Evolutionary conservation across 2,329 filamentous ascomycete genomes (phyloP), one percentile per base, ranked within the genome.

Genomic region (Pseudopithomyces chartarum): DNA sequence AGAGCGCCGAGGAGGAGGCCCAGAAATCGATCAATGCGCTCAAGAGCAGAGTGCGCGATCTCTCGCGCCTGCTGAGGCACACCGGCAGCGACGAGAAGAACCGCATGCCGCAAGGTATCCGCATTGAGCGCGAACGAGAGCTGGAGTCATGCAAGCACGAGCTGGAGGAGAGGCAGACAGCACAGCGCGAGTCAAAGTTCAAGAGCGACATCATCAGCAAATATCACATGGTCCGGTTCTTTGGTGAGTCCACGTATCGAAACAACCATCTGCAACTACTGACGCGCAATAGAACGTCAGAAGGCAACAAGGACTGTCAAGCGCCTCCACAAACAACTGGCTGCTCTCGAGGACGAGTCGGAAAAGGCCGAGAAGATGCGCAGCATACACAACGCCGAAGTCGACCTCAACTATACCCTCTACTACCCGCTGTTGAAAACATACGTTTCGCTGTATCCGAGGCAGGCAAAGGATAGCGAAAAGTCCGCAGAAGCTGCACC

Each of bases 141-240:
- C 78, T 94, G 60, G 83, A 83, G 45, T 83, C 87, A 4, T 88
- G 87, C 67, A 82, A 86, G 73, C 80, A 85, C 61, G 88, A 90
- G 67, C 80, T 93, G 56, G 80, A 57, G 22, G 71, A 74, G 59
- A 74, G 73, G 63, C 55, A 60, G 15, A 59, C 57, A 36, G 62
- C 76, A 4, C 81, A 84, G 60, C 81, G 84, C 46, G 79, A 84
- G 57, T 81, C 82, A 56, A 85, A 87, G 66, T 87, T 86, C 76
- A 82, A 82, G 69, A 83, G 86, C 63, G 82, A 86, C 57, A 91
- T 93, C 85, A 92, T 93, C 60, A 81, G 81, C 49, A 90, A 88
- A 73, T 95, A 92, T 67, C 90, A 94, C 73, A 93, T 91, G 85
- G 86, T 94, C 49, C 82, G 91, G 26, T 95, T 95, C 73, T 94